These are phyloP conservation scores for Cryptococcus sp. DNA, from an alignment of 1,284 basidiomycete species.

Conservation along the genomic window DNA sequence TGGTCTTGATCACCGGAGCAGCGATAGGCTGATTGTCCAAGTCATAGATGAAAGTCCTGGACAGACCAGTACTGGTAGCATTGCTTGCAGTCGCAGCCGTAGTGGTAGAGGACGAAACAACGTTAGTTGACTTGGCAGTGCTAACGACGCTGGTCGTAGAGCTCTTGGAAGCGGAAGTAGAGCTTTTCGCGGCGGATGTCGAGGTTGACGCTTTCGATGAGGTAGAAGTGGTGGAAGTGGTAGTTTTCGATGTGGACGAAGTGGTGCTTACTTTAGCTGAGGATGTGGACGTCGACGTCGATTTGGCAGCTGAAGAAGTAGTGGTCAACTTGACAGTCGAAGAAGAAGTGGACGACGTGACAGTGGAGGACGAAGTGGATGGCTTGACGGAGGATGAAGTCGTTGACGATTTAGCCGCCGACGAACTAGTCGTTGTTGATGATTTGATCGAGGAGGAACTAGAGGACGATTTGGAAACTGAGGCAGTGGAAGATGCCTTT, in stretches of 20 bases:
- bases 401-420: too few relatives aligned
- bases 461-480: too few relatives aligned
- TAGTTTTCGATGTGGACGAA: background rate
- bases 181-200: background rate
- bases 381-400: too few relatives aligned
- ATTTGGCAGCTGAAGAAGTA: too few relatives aligned
- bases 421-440: too few relatives aligned
- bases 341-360: too few relatives aligned
- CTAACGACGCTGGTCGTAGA: background rate
- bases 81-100: background rate
- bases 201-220: background rate
- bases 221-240: background rate
- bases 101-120: background rate
- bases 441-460: too few relatives aligned
- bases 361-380: too few relatives aligned
- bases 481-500: too few relatives aligned
- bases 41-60: conserved; percentile 26
- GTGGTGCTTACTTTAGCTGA: background rate
- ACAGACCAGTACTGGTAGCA: background rate
- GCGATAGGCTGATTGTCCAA: conserved; percentile 25
- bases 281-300: too few relatives aligned
- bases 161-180: background rate
- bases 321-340: too few relatives aligned
- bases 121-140: background rate
- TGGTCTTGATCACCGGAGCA: conserved; percentile 23